Conservation (phyloP, 2,329 filamentous ascomycete genomes). For the Polychaeton citri region DNA sequence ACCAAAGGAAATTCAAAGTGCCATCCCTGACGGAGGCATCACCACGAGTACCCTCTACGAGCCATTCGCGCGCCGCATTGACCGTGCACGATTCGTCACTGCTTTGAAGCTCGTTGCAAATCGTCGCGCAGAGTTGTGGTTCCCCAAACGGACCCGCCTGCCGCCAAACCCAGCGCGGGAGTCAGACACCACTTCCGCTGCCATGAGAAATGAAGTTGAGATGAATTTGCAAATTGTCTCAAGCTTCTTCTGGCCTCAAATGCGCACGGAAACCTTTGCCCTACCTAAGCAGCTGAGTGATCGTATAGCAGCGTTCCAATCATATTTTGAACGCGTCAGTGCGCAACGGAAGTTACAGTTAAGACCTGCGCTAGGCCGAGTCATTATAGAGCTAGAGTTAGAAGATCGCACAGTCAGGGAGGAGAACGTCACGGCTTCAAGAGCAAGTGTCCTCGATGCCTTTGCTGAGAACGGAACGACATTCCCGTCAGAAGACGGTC, state of each 20-base stretch:
- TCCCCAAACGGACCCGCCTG: slow-evolving; percentile 14
- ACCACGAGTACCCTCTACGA: slow-evolving; percentile 18
- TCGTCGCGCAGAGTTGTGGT: slow-evolving; percentile 15
- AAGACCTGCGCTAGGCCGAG: slow-evolving; percentile 70
- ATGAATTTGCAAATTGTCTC: slow-evolving; percentile 32
- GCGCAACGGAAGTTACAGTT: slow-evolving; percentile 75
- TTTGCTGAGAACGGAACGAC: slow-evolving; percentile 44
- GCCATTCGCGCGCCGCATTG: slow-evolving; percentile 15
- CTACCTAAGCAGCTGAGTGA: slow-evolving; percentile 53
- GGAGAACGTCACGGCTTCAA: slow-evolving; percentile 66
- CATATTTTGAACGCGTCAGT: slow-evolving; percentile 68
- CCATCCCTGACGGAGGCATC: slow-evolving; percentile 23
- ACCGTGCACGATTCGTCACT: slow-evolving; percentile 12
- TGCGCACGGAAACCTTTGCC: slow-evolving; percentile 56
- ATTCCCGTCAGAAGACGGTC: slow-evolving; percentile 16
- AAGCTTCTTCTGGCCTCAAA: slow-evolving; percentile 80
- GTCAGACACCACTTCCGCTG: neutral
- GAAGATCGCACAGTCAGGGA: slow-evolving; percentile 61
- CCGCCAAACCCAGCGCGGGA: slow-evolving; percentile 6
- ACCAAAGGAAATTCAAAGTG: slow-evolving; percentile 19
- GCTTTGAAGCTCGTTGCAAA: slow-evolving; percentile 15
- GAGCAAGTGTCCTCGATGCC: slow-evolving; percentile 75
- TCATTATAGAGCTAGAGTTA: slow-evolving; percentile 68
- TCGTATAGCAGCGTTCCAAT: slow-evolving; percentile 43
- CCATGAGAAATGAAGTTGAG: neutral